Evolutionary conservation across 805 yeast genomes (phyloP), one percentile per base, ranked within the genome.

Genomic region (Candida caryicola): DNA sequence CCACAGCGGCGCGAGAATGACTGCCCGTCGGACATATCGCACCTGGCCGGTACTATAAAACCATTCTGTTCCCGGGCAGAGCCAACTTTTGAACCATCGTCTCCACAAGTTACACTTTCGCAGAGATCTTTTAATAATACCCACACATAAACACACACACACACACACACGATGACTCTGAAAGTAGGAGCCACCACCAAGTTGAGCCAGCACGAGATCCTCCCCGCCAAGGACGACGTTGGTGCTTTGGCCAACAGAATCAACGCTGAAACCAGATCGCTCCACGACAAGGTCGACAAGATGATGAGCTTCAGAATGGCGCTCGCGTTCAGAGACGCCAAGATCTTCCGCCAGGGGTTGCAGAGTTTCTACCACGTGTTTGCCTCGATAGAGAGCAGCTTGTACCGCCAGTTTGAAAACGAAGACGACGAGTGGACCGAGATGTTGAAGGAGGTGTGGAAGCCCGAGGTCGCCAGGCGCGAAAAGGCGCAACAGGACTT

Each of bases 241-340:
- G 95, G 90, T 17, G 95, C 95, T 5, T 67, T 86, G 36, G 95
- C 81, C 33, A 87, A 87, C 70, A 69, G 95, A 56, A 86, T 87
- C 54, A 86, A 86, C 59, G 55, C 59, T 33, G 82, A 79, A 52
- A 86, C 95, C 2, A 71, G 81, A 44, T 61, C 68, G 13, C 69
- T 72, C 19, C 95, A 86, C 65, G 79, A 82, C 56, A 74, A 74
- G 46, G 79, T 86, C 38, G 78, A 85, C 57, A 81, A 82, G 45
- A 62, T 77, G 53, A 79, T 86, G 64, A 76, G 83, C 10, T 62
- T 84, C 30, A 81, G 81, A 60, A 71, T 86, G 45, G 87, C 88
- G 3, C 61, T 85, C 31, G 95, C 93, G 2, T 62, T 85, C 42
- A 75, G 86, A 58, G 90, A 86, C 57, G 77, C 80, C 33, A 80